Percentiles rank a stretch among this genome's conserved stretches.
phyloP scores from a whole-genome alignment of 2,329 filamentous ascomycete species.

The Aspergillus japonicus region DNA sequence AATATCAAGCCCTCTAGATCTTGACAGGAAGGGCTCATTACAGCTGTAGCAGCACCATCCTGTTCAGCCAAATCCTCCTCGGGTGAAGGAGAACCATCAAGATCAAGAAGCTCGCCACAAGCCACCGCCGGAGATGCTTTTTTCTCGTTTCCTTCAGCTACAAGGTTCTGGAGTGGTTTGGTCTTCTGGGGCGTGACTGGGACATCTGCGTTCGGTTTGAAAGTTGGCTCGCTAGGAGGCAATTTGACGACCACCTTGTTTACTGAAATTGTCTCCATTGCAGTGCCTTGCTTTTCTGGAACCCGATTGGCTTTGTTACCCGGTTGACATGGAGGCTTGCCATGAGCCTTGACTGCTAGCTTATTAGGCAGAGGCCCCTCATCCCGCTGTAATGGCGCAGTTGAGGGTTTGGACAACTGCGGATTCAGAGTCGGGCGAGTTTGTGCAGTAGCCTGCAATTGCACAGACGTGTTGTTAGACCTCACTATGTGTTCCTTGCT shows the following conservation, averaged over 20 bases:
- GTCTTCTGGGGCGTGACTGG: neutral
- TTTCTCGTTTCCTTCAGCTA: neutral
- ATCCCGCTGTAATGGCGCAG: neutral
- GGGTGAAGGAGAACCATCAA: slow-evolving; percentile 16
- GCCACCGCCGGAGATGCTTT: slow-evolving; percentile 6
- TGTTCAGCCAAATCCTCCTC: neutral
- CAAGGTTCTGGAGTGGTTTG: neutral
- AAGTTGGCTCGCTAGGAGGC: neutral
- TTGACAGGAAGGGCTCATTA: slow-evolving; percentile 17
- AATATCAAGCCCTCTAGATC: slow-evolving; percentile 26
- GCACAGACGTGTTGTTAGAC: too few relatives aligned
- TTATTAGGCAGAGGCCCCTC: neutral
- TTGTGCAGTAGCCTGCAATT: too few relatives aligned
- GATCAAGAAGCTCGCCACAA: slow-evolving; percentile 24
- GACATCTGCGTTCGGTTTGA: neutral
- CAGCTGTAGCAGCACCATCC: neutral
- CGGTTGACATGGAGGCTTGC: too few relatives aligned
- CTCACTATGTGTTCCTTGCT: too few relatives aligned
- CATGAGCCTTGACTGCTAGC: neutral
- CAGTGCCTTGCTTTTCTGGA: neutral
- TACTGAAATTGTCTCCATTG: neutral
- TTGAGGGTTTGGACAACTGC: too few relatives aligned
- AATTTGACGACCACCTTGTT: neutral
- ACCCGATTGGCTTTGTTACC: neutral
- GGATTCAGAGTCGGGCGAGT: too few relatives aligned